Evolutionary conservation across 495 filamentous ascomycete species (phyloP).

Genomic region (Hyphodiscus hymeniophilus): DNA sequence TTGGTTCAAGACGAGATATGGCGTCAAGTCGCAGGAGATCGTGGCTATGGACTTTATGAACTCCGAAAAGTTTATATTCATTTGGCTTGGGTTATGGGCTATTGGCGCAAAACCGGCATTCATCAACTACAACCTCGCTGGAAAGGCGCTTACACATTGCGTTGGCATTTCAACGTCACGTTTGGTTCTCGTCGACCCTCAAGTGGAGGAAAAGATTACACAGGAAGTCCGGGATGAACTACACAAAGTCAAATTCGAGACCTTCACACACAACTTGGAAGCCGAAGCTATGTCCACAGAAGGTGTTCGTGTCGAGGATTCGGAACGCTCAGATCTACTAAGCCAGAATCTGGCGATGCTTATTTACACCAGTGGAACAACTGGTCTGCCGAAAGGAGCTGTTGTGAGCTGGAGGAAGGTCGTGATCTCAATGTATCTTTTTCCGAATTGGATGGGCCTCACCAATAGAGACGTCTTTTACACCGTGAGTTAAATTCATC

Average conservation of each 20-base stretch:
- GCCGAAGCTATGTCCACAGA: slow-evolving; percentile 47
- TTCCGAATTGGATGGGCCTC: slow-evolving; percentile 52
- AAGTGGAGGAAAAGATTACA: slow-evolving; percentile 44
- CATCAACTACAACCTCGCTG: slow-evolving; percentile 86
- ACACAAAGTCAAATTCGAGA: slow-evolving; percentile 45
- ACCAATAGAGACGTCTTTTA: slow-evolving; percentile 63
- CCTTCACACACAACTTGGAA: slow-evolving; percentile 57
- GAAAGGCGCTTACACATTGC: slow-evolving; percentile 71
- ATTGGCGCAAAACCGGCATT: slow-evolving; percentile 87
- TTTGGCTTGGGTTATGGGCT: slow-evolving; percentile 81
- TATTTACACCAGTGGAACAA: slow-evolving; percentile 85
- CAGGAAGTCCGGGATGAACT: slow-evolving; percentile 36
- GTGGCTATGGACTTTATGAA: slow-evolving; percentile 90
- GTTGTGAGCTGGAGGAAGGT: slow-evolving; percentile 73
- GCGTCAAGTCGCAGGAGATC: slow-evolving; percentile 66
- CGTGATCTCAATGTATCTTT: slow-evolving; percentile 38
- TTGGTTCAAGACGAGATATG: slow-evolving; percentile 68
- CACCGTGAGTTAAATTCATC: slow-evolving; percentile 47
- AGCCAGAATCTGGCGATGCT: slow-evolving; percentile 58
- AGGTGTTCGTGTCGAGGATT: slow-evolving; percentile 56
- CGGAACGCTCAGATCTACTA: slow-evolving; percentile 41
- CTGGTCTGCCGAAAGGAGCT: slow-evolving; percentile 85
- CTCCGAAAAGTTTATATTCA: slow-evolving; percentile 69
- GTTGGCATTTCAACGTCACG: slow-evolving; percentile 61
- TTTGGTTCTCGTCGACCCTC: slow-evolving; percentile 67